Base-by-base conservation (phyloP, 495 filamentous ascomycete genomes). In the Pseudoneurospora amorphoporcata region DNA sequence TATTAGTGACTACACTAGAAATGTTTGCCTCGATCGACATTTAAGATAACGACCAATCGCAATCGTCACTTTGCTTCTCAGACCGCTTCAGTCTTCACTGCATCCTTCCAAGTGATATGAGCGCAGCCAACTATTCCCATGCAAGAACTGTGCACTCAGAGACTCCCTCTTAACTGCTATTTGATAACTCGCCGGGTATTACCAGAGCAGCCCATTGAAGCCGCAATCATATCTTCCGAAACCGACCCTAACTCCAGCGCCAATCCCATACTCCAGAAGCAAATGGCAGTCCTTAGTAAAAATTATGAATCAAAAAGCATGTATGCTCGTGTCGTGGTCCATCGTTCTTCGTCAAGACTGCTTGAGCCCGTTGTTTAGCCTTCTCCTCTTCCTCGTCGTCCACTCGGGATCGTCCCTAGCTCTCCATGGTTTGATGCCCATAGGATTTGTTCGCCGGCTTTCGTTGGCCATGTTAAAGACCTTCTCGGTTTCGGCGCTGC, bases 351-450 rank as follows among this genome's bases (percentile, higher is more conserved):
- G 53, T 65, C 53, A 65, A 65, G 53, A 35, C 29, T 65, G 53
- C 53, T 35, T 65, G 23, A 17, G 23, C 53, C 53, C 53, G 53
- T 17, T 65, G 53, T 65, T 35, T 12, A 65, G 29, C 53, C 23
- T 43, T 47, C 39, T 39, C 53, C 53, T 65, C 10, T 68, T 72
- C 37, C 69, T 72, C 29, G 43, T 17, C 35, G 82, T 76, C 86
- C 86, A 87, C 43, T 84, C 81, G 0, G 86, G 84, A 72, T 88
- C 79, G 9, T 88, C 84, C 29, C 76, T 80, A 4, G 83, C 79
- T 29, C 77, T 78, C 86, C 87, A 88, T 39, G 82, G 81, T 73
- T 81, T 85, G 70, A 88, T 85, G 16, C 83, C 85, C 61, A 80
- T 79, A 0, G 84, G 82, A 65, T 85, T 84, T 35, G 81, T 78